Percentiles rank a stretch among this genome's conserved stretches.
phyloP scores from a whole-genome alignment of 2,329 filamentous ascomycete genomes.

The Nemania bipapillata region DNA sequence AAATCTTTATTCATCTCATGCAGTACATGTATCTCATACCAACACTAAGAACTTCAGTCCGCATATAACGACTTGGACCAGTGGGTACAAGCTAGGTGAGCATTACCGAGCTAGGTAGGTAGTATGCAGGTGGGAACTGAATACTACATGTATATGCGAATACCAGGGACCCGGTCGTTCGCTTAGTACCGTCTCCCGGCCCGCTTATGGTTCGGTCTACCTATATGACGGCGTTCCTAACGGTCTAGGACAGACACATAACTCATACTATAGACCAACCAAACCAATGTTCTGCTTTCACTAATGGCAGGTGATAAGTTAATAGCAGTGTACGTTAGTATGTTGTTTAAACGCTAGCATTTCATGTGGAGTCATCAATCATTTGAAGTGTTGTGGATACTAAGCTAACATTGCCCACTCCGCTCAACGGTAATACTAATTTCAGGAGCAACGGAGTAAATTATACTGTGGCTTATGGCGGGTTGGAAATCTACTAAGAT shows the following conservation, averaged over 20 bases:
- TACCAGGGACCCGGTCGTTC: constrained; percentile 5
- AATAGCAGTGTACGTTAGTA: neutral
- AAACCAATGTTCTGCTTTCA: neutral
- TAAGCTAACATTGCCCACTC: neutral
- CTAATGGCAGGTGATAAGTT: neutral
- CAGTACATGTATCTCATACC: neutral
- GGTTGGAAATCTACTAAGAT: neutral
- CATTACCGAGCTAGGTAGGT: neutral
- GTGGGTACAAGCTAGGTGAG: neutral
- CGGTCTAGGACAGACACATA: neutral
- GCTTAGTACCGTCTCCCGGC: constrained; percentile 16
- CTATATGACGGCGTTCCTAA: constrained; percentile 18
- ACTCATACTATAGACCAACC: constrained; percentile 2
- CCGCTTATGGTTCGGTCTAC: constrained; percentile 21
- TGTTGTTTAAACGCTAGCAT: neutral
- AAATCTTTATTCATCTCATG: neutral
- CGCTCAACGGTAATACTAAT: constrained; percentile 1
- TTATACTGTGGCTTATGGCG: neutral
- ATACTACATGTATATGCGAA: too few species aligned
- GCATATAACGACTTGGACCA: neutral
- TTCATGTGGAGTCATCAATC: neutral
- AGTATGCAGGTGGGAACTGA: neutral
- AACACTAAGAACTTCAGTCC: neutral
- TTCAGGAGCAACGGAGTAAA: neutral
- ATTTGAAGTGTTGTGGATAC: constrained; percentile 4